These are phyloP conservation scores for Salvia sclarea DNA, from an alignment of 305 asterid genomes.

Conservation along the genomic window DNA sequence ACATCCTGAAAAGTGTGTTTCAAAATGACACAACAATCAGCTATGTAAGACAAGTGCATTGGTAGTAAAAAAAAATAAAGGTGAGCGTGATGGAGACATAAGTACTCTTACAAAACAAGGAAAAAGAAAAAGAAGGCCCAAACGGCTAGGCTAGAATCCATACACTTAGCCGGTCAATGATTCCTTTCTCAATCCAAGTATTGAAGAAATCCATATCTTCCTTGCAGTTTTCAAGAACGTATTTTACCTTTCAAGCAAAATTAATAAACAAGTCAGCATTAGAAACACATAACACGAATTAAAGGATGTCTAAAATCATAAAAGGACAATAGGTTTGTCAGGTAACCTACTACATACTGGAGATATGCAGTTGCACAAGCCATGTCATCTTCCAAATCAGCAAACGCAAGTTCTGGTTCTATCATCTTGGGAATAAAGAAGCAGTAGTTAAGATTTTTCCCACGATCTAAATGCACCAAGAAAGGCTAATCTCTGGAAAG, in stretches of 20 bases:
- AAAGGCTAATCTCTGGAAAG: constrained; percentile 13
- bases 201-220: constrained; percentile 98
- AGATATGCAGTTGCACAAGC: constrained; percentile 99
- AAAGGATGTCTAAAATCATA: constrained; percentile 15
- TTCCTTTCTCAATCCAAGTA: constrained; percentile 98
- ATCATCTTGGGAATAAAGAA: constrained; percentile 70
- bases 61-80: not conserved
- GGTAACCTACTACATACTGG: constrained; percentile 99
- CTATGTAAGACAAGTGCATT: constrained; percentile 17
- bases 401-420: constrained; percentile 98
- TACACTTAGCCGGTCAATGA: constrained; percentile 76
- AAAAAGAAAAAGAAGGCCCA: not conserved
- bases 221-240: constrained; percentile 89
- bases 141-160: constrained; percentile 31
- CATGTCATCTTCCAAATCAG: constrained; percentile 95
- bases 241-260: constrained; percentile 60
- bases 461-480: constrained; percentile 21
- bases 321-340: constrained; percentile 43
- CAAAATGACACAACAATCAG: constrained; percentile 32
- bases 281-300: constrained; percentile 33
- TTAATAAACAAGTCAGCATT: constrained; percentile 16
- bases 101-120: not conserved
- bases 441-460: constrained; percentile 29
- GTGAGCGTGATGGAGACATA: not conserved
- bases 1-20: constrained; percentile 64